Evolutionary conservation across 305 asterid genomes (phyloP).

Genomic region (Fraxinus velutina): DNA sequence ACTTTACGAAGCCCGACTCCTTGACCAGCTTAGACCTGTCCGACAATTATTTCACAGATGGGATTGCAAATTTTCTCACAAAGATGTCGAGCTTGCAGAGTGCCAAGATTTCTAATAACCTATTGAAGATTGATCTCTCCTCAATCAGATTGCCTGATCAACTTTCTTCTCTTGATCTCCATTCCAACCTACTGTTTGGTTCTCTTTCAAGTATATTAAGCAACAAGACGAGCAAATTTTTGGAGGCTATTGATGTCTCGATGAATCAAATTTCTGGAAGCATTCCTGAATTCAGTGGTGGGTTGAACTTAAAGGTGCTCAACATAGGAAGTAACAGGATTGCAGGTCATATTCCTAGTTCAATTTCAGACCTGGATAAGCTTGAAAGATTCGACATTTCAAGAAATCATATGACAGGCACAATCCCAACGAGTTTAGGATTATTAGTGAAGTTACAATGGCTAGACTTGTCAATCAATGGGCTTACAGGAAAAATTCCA

Average conservation of each 20-base stretch:
- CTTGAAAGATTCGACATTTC: conserved; percentile 64
- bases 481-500: conserved; percentile 64
- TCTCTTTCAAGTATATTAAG: conserved; percentile 47
- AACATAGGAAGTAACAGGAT: conserved; percentile 69
- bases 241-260: conserved; percentile 69
- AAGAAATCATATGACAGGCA: conserved; percentile 69
- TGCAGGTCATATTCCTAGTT: conserved; percentile 61
- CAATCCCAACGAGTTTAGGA: conserved; percentile 73
- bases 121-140: conserved; percentile 51
- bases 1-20: conserved; percentile 62
- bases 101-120: conserved; percentile 63
- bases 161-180: conserved; percentile 59
- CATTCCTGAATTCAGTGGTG: conserved; percentile 53
- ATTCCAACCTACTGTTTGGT: conserved; percentile 65
- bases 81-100: conserved; percentile 53
- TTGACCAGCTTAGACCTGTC: conserved; percentile 72
- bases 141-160: conserved; percentile 58
- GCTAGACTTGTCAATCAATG: conserved; percentile 73
- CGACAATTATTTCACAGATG: conserved; percentile 58
- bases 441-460: conserved; percentile 57
- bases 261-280: conserved; percentile 58
- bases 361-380: conserved; percentile 54
- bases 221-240: conserved; percentile 50
- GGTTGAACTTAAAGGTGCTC: conserved; percentile 50
- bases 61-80: conserved; percentile 50